A percentile compares a stretch with the other conserved stretches of the same genome.
Evolutionary conservation across 352 stramenopile species (phyloP).

Genomic region (Globisporangium takayamanum): DNA sequence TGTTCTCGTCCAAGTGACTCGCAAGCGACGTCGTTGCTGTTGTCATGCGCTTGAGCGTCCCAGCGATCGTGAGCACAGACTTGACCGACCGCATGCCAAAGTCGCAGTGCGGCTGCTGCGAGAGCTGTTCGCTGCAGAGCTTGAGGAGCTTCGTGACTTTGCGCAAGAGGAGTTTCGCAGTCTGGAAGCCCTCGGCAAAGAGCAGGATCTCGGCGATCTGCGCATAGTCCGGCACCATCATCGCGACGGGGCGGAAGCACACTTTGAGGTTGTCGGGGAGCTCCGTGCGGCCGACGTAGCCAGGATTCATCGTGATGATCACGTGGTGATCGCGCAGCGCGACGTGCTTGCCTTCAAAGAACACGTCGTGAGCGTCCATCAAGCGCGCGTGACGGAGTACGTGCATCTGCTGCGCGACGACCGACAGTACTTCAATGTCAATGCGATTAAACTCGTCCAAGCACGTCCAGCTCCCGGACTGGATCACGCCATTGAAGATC

Average conservation of each 20-base stretch:
- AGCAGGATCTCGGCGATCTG: slow-evolving; percentile 84
- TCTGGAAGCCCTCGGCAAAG: slow-evolving; percentile 74
- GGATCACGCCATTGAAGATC: slow-evolving; percentile 77
- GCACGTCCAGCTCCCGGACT: slow-evolving; percentile 78
- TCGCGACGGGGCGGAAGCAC: slow-evolving; percentile 78
- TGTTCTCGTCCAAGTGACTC: slow-evolving; percentile 34
- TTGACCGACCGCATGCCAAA: slow-evolving; percentile 87
- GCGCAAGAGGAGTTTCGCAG: slow-evolving; percentile 47
- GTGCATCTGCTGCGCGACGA: slow-evolving; percentile 84
- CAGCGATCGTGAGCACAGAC: slow-evolving; percentile 74
- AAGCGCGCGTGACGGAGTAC: slow-evolving; percentile 50
- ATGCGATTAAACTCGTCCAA: slow-evolving; percentile 91
- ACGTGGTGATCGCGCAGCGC: slow-evolving; percentile 64
- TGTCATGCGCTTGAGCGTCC: slow-evolving; percentile 43
- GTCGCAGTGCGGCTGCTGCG: slow-evolving; percentile 81
- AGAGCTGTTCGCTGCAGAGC: slow-evolving; percentile 82
- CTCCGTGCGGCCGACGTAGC: slow-evolving; percentile 71
- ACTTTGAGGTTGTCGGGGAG: slow-evolving; percentile 83
- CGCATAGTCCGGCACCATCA: slow-evolving; percentile 87
- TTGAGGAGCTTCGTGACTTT: slow-evolving; percentile 81
- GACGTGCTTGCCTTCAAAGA: slow-evolving; percentile 54
- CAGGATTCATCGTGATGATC: slow-evolving; percentile 88
- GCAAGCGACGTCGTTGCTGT: slow-evolving; percentile 11
- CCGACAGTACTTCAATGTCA: slow-evolving; percentile 82
- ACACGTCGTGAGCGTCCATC: slow-evolving; percentile 22